Conservation (phyloP, 1,284 basidiomycete species). For the Dichomitus squalens region DNA sequence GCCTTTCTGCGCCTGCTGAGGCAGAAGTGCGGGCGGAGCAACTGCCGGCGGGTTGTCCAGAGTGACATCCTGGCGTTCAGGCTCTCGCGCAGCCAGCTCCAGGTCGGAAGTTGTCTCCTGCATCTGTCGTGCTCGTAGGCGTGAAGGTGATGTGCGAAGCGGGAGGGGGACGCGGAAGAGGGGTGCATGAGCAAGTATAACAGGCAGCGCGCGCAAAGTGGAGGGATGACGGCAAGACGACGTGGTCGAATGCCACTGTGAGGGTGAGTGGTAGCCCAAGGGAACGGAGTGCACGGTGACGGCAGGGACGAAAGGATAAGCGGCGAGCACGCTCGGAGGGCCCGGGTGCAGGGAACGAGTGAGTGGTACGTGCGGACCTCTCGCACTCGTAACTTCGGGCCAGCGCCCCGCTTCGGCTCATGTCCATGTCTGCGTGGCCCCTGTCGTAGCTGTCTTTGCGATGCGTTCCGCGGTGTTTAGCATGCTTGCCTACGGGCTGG, state of each 20-base stretch:
- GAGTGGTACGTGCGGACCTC: conserved; percentile 18
- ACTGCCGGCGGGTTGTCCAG: not conserved
- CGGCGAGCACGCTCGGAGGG: conserved; percentile 2
- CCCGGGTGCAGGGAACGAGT: conserved; percentile 18
- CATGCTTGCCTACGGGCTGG: too few species aligned
- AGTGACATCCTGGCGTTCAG: not conserved
- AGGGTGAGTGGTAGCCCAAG: not conserved
- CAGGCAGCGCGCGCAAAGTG: not conserved
- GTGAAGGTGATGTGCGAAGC: not conserved
- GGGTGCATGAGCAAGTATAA: not conserved
- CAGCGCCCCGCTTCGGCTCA: conserved; percentile 7
- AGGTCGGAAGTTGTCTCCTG: not conserved
- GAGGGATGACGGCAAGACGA: not conserved
- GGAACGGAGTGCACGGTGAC: conserved; percentile 1
- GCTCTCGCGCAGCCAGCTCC: not conserved
- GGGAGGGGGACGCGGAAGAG: not conserved
- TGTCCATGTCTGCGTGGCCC: too few species aligned
- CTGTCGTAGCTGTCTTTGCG: too few species aligned
- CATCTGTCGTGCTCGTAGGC: not conserved
- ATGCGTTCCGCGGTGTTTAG: too few species aligned
- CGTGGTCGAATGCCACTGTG: not conserved
- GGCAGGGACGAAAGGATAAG: conserved; percentile 16
- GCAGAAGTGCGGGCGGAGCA: not conserved
- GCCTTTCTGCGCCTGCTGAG: not conserved
- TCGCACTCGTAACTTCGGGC: conserved; percentile 10